phyloP scores from a whole-genome alignment of 306 rosid species.

The Citrullus mucosospermus region DNA sequence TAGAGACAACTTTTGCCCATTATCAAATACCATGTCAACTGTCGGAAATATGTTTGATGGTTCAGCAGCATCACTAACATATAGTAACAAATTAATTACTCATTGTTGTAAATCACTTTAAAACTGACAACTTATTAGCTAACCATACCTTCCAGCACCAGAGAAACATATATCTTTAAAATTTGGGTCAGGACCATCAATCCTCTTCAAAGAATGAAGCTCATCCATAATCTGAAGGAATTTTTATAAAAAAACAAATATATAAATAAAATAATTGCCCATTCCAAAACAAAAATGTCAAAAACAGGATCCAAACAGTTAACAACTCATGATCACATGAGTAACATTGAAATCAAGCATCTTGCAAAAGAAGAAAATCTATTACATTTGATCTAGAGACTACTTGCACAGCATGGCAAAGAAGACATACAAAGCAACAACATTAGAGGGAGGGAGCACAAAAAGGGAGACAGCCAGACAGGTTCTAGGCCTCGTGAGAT shows the following conservation, averaged over 20 bases:
- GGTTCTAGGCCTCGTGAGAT: neutral
- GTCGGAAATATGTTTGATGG: conserved; percentile 56
- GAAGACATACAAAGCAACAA: neutral
- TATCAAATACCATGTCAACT: conserved; percentile 84
- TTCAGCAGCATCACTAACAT: conserved; percentile 50
- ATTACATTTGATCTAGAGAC: neutral
- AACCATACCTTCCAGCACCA: conserved; percentile 58
- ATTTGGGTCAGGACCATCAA: conserved; percentile 82
- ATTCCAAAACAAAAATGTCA: neutral
- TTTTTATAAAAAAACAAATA: neutral
- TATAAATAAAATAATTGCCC: neutral
- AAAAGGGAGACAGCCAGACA: neutral
- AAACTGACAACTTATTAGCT: conserved; percentile 4
- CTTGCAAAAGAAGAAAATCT: neutral
- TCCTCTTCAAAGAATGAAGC: conserved; percentile 42
- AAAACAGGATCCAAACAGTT: neutral
- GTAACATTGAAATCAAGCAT: neutral
- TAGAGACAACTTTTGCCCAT: conserved; percentile 56
- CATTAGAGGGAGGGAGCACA: neutral
- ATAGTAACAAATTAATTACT: conserved; percentile 21
- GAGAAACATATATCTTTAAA: conserved; percentile 72
- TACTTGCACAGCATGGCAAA: neutral
- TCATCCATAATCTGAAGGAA: conserved; percentile 56
- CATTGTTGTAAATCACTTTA: neutral
- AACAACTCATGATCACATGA: neutral